Evolutionary conservation across 2,329 filamentous ascomycete species (phyloP), one percentile per base, ranked within the genome.

Genomic region (Aspergillus bombycis): DNA sequence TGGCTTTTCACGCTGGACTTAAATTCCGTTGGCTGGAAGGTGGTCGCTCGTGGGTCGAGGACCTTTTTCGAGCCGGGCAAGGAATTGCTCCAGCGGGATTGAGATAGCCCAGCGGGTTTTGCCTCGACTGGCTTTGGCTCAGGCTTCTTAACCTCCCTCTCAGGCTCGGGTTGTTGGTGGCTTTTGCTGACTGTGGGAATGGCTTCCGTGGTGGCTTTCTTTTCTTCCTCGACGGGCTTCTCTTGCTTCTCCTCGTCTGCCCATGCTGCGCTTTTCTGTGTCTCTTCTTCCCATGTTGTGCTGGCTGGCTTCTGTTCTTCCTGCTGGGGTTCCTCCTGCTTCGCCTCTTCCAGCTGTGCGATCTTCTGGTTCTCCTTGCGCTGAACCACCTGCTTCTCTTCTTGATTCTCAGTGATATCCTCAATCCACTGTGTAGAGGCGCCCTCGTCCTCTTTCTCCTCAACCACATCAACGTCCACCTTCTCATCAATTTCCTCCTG

Each of bases 11-110:
- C 21, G 32, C 52, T 38, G 52, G 52, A 26, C 12, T 55, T 55
- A 21, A 55, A 55, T 14, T 55, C 52, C 34, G 21, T 55, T n/a
- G 52, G 52, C 34, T 55, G 52, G 52, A 55, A 55, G 12, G 52
- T 55, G 11, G 32, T 38, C n/a, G 52, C 52, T 38, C 52, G 52
- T 11, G 52, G 52, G 16, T 55, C 52, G 11, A 55, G 52, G n/a
- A 55, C 52, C 11, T 55, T 55, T 55, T 23, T 38, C n/a, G 52
- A 19, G 34, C 52, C 36, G 9, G 32, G 9, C 11, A 30, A 19
- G 12, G 52, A 23, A 12, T 12, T 21, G 32, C 52, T 55, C 34
- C 34, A 36, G 32, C 52, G 52, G 10, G 52, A 38, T 55, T 41
- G 52, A 21, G 52, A 36, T 23, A 38, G 32, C 19, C 52, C 34